These are phyloP conservation scores for Pholiota conissans DNA, from an alignment of 768 basidiomycete species.

Conservation along the genomic window DNA sequence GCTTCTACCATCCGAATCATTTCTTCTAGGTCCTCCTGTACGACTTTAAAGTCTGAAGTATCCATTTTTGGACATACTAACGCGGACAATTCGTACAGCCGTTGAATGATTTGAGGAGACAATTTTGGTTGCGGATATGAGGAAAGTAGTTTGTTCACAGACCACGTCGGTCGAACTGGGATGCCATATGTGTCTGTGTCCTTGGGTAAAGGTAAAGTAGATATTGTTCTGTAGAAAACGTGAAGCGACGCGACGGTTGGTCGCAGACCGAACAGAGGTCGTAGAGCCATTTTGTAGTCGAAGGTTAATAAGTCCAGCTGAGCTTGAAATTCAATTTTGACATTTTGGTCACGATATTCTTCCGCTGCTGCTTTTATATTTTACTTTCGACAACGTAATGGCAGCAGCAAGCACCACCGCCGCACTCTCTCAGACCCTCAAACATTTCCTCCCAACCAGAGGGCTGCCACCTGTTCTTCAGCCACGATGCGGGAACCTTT, in stretches of 20 bases:
- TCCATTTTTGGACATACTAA: conserved; percentile 63
- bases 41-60: conserved; percentile 47
- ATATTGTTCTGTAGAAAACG: conserved; percentile 1
- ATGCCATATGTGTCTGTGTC: conserved; percentile 61
- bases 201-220: conserved; percentile 8
- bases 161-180: conserved; percentile 74
- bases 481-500: conserved; percentile 61
- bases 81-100: conserved; percentile 72
- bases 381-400: conserved; percentile 25
- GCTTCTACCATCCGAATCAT: conserved; percentile 80
- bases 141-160: conserved; percentile 71
- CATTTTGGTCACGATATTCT: conserved; percentile 10
- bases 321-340: conserved; percentile 15
- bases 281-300: not conserved
- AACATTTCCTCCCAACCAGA: conserved; percentile 35
- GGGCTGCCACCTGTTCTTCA: conserved; percentile 62
- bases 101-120: conserved; percentile 54
- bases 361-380: not conserved
- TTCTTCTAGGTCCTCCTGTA: conserved; percentile 66
- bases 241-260: not conserved
- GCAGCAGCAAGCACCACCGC: conserved; percentile 29
- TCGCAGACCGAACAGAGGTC: not conserved
- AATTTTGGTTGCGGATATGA: conserved; percentile 74
- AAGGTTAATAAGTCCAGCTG: conserved; percentile 5
- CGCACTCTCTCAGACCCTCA: conserved; percentile 28